Conservation (phyloP, 1,284 basidiomycete genomes). For the Sphagnurus paluster region DNA sequence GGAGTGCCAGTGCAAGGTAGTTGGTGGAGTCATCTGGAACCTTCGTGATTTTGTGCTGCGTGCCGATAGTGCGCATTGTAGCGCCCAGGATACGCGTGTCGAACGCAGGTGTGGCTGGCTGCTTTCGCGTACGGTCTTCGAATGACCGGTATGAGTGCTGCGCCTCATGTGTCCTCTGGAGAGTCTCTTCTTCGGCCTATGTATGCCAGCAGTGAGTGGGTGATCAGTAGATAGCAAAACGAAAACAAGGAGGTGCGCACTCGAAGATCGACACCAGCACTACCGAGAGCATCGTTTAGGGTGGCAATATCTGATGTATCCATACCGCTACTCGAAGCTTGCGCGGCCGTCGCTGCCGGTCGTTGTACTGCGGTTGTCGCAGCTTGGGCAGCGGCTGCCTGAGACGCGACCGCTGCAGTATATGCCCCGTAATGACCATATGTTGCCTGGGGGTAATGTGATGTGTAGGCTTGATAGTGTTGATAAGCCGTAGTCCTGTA, state of each 20-base stretch:
- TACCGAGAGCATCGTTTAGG: conserved; percentile 79
- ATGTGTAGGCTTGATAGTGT: conserved; percentile 40
- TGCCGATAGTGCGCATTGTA: conserved; percentile 63
- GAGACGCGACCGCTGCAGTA: conserved; percentile 30
- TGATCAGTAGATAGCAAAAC: conserved; percentile 4
- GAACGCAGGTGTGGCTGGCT: conserved; percentile 63
- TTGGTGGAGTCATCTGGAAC: conserved; percentile 73
- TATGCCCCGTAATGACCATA: conserved; percentile 54
- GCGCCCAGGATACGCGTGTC: conserved; percentile 59
- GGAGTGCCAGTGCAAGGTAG: conserved; percentile 78
- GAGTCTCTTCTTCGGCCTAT: conserved; percentile 78
- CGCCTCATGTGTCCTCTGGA: conserved; percentile 65
- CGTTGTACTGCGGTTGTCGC: conserved; percentile 28
- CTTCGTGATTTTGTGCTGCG: conserved; percentile 61
- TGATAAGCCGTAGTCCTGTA: conserved; percentile 40
- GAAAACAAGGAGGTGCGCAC: conserved; percentile 34
- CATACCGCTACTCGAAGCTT: conserved; percentile 31
- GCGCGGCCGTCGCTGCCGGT: conserved; percentile 22
- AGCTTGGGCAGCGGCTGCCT: conserved; percentile 15
- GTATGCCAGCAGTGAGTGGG: conserved; percentile 4
- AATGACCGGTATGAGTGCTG: conserved; percentile 59
- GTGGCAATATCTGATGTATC: conserved; percentile 73
- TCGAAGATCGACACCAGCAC: conserved; percentile 78
- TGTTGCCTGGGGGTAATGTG: conserved; percentile 55
- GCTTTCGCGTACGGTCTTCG: conserved; percentile 75